Base-by-base conservation (phyloP, 768 basidiomycete species). In the Lepiota brunneoincarnata region DNA sequence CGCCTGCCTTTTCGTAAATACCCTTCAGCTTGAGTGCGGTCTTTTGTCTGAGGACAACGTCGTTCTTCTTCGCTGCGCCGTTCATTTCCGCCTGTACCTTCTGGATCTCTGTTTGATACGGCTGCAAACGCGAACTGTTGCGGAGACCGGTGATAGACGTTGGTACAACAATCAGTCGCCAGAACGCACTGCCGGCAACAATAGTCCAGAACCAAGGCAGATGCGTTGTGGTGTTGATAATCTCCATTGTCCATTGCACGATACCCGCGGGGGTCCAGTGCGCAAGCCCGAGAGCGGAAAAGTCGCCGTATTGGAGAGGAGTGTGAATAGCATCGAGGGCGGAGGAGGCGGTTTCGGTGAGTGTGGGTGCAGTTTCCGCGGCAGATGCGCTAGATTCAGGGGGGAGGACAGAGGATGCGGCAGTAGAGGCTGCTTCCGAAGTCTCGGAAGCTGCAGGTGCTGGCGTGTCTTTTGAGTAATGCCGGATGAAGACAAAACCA, bases 181-280 rank as follows among this genome's bases (percentile, higher is more conserved):
- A 83, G 63, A 84, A 63, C 10, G 86, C 51, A 23, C 85, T 82
- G 24, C 84, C 82, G 4, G 70, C 72, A 40, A 92, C 69, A 68
- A 94, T 89, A 44, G 91, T 87, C 76, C 84, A 82, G 73, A 89
- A 89, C 91, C 93, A 94, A 0, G 88, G 86, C 55, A 93, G 69
- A 35, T 84, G 86, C 0, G 83, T 82, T 44, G 75, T 68, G 47
- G 91, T 84, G 58, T 92, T 82, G 49, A 91, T 67, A 44, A 82
- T 58, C 66, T 93, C 90, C 45, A 89, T 72, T 15, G 81, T 71
- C 78, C 79, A 83, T 39, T 79, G 75, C 17, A 83, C 71, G 31
- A 87, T 59, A 0, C 87, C 89, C 0, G 82, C 79, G 2, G 89
- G 90, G 43, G 79, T 72, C 81, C 83, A 89, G 15, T 73, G 65